A percentile compares a stretch with the other conserved stretches of the same genome.
phyloP scores from a whole-genome alignment of 306 rosid genomes.

The Trichosanthes cucumerina region DNA sequence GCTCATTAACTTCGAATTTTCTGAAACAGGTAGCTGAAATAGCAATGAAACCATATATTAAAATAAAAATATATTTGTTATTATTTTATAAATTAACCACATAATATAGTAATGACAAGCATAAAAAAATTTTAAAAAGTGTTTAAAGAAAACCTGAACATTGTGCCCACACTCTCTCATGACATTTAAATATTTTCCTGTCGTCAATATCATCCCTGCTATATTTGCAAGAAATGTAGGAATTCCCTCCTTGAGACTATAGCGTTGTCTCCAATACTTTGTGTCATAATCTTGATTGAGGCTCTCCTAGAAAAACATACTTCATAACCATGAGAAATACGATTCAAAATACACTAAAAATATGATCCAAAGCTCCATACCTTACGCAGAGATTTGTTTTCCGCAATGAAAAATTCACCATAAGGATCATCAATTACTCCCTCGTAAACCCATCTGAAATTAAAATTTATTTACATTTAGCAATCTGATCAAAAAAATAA shows the following conservation, averaged over 20 bases:
- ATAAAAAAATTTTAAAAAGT: not conserved
- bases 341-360: slow-evolving; percentile 13
- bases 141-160: slow-evolving; percentile 55
- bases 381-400: slow-evolving; percentile 85
- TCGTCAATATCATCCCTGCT: slow-evolving; percentile 82
- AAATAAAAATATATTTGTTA: not conserved
- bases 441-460: slow-evolving; percentile 87
- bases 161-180: slow-evolving; percentile 97
- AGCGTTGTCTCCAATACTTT: slow-evolving; percentile 86
- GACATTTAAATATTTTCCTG: slow-evolving; percentile 96
- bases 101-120: not conserved
- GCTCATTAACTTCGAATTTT: slow-evolving; percentile 67
- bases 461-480: slow-evolving; percentile 21
- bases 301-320: slow-evolving; percentile 61
- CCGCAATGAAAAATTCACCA: slow-evolving; percentile 86
- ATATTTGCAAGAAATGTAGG: slow-evolving; percentile 82
- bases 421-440: slow-evolving; percentile 97
- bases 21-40: slow-evolving; percentile 74
- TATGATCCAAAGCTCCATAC: slow-evolving; percentile 24
- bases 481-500: not conserved
- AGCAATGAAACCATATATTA: not conserved
- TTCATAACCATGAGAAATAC: slow-evolving; percentile 18
- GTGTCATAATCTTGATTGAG: slow-evolving; percentile 85
- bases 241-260: slow-evolving; percentile 96
- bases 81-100: slow-evolving; percentile 5